Evolutionary conservation across 805 yeast genomes (phyloP).

Genomic region (Starmerella asiatica): DNA sequence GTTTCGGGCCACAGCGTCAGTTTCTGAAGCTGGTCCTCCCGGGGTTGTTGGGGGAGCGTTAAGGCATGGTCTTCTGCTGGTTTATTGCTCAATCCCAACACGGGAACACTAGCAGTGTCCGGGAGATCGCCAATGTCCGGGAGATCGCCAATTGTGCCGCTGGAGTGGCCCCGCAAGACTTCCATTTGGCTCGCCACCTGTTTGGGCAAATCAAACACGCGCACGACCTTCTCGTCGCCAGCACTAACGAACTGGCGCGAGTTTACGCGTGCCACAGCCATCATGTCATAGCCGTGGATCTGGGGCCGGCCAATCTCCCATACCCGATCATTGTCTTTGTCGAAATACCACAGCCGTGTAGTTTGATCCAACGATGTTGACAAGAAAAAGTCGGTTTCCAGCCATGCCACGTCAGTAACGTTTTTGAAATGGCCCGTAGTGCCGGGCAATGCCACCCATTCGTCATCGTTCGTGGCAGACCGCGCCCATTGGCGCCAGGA

Average conservation of each 20-base stretch:
- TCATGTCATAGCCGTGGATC: constrained; percentile 96
- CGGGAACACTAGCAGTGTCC: constrained; percentile 82
- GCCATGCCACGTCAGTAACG: constrained; percentile 65
- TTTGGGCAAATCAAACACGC: constrained; percentile 80
- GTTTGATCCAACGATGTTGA: constrained; percentile 89
- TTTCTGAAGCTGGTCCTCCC: constrained; percentile 83
- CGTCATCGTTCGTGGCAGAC: constrained; percentile 10
- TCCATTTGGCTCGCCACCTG: constrained; percentile 53
- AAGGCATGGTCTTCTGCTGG: constrained; percentile 36
- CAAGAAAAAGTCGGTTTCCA: constrained; percentile 44
- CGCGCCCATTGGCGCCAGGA: constrained; percentile 69
- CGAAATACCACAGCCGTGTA: constrained; percentile 56
- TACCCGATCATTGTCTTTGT: constrained; percentile 38
- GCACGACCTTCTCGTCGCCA: constrained; percentile 85
- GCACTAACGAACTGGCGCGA: constrained; percentile 67
- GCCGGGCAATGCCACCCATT: constrained; percentile 32
- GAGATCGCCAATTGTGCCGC: too few relatives aligned
- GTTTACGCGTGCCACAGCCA: constrained; percentile 52
- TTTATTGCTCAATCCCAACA: constrained; percentile 83
- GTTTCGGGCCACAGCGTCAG: constrained; percentile 89
- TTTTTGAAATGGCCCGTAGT: constrained; percentile 64
- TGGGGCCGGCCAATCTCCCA: constrained; percentile 88
- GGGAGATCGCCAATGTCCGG: constrained; percentile 38
- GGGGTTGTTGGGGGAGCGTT: constrained; percentile 46
- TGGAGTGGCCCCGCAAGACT: constrained; percentile 18